A percentile compares a stretch with the other conserved stretches of the same genome.
These are phyloP conservation scores for Coemansia furcata DNA, from an alignment of 192 early-diverging fungal genomes.

Conservation along the genomic window DNA sequence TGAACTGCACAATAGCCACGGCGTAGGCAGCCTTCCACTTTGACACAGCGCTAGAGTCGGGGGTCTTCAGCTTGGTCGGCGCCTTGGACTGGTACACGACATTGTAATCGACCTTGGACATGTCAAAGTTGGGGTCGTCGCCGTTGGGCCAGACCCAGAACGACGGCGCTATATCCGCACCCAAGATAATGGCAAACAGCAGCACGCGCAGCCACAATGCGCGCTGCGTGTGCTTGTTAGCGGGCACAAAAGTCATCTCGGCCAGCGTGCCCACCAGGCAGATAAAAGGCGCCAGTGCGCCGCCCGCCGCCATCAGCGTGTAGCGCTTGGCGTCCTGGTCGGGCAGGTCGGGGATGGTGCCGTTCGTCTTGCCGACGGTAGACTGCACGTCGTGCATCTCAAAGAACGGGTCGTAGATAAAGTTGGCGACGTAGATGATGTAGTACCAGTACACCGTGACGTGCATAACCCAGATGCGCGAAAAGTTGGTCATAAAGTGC, in stretches of 20 bases:
- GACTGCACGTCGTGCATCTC: conserved; percentile 50
- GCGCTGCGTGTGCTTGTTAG: conserved; percentile 59
- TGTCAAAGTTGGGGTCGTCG: conserved; percentile 48
- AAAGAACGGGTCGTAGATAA: conserved; percentile 61
- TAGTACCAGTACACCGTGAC: conserved; percentile 77
- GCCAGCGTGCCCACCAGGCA: conserved; percentile 63
- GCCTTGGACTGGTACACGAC: conserved; percentile 35
- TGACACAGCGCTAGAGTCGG: conserved; percentile 15
- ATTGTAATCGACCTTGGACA: conserved; percentile 26
- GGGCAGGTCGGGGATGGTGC: conserved; percentile 27
- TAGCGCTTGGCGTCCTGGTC: conserved; percentile 53
- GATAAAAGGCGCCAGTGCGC: conserved; percentile 66
- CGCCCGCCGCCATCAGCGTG: conserved; percentile 69
- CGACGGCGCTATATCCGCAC: conserved; percentile 64
- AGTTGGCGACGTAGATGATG: conserved; percentile 68
- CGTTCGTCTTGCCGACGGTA: conserved; percentile 43
- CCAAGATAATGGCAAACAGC: conserved; percentile 60
- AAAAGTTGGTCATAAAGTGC: conserved; percentile 81
- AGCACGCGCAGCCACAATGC: conserved; percentile 54
- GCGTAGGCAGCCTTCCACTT: conserved; percentile 55
- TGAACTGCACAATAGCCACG: conserved; percentile 65
- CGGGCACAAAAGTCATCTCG: conserved; percentile 70
- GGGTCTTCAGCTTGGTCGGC: conserved; percentile 27
- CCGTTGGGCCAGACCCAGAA: conserved; percentile 56
- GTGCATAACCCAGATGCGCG: conserved; percentile 85